Percentiles rank a stretch among this genome's conserved stretches.
Conservation (phyloP, 805 yeast genomes). For the Ogataea henricii region DNA sequence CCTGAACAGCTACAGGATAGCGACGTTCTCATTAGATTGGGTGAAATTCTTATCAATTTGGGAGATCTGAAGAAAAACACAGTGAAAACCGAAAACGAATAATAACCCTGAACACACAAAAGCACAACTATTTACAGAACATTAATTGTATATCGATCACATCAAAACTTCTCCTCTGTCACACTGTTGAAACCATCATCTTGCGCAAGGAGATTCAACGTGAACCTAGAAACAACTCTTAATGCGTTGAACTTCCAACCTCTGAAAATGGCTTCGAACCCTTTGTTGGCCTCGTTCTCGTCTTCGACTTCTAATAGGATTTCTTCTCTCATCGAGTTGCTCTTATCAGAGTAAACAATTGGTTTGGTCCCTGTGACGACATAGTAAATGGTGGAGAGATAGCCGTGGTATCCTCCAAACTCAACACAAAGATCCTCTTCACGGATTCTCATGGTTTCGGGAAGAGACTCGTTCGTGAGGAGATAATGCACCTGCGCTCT, state of each 20-base stretch:
- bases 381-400: constrained; percentile 54
- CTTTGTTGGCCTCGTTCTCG: constrained; percentile 44
- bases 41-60: constrained; percentile 21
- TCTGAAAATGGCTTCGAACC: constrained; percentile 62
- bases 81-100: background rate
- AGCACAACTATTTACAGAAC: constrained; percentile 34
- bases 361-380: constrained; percentile 41
- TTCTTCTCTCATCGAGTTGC: constrained; percentile 23
- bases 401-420: constrained; percentile 57
- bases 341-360: constrained; percentile 24
- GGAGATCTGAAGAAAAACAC: constrained; percentile 14
- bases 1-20: constrained; percentile 12
- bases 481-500: constrained; percentile 79
- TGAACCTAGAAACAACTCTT: constrained; percentile 82
- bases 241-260: constrained; percentile 91
- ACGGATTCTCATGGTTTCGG: constrained; percentile 46
- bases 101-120: background rate
- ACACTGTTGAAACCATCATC: constrained; percentile 46
- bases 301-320: constrained; percentile 31
- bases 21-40: constrained; percentile 22
- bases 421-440: constrained; percentile 57
- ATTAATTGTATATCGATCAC: constrained; percentile 39
- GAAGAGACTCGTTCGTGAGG: constrained; percentile 38
- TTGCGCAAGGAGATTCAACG: constrained; percentile 59
- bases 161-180: constrained; percentile 43